Evolutionary conservation across 768 basidiomycete genomes (phyloP).

Genomic region (Panellus pusillus): DNA sequence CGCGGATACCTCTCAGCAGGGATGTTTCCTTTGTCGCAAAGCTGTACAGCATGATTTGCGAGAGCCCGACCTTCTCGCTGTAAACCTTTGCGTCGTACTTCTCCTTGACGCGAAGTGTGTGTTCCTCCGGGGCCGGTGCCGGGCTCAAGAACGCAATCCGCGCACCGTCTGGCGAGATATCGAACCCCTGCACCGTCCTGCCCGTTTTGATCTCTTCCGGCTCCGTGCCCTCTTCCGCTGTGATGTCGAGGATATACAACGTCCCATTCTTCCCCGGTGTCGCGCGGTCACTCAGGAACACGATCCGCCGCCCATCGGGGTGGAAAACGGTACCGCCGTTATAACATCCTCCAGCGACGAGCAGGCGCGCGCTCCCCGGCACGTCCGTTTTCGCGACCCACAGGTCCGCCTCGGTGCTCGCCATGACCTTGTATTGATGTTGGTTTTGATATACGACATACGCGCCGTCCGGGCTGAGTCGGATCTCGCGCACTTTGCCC

Average conservation of each 20-base stretch:
- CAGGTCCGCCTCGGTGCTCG: conserved; percentile 26
- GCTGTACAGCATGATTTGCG: conserved; percentile 27
- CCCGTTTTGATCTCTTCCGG: conserved; percentile 17
- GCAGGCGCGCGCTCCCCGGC: conserved; percentile 27
- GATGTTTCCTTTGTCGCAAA: conserved; percentile 26
- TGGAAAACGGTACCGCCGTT: conserved; percentile 33
- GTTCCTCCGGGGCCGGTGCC: conserved; percentile 20
- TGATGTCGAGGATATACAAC: conserved; percentile 23
- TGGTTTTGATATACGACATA: conserved; percentile 34
- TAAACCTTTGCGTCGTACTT: conserved; percentile 30
- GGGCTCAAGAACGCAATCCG: conserved; percentile 30
- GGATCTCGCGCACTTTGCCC: conserved; percentile 34
- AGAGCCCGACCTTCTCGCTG: conserved; percentile 24
- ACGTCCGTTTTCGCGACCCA: conserved; percentile 33
- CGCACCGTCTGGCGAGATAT: conserved; percentile 33
- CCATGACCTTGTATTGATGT: conserved; percentile 29
- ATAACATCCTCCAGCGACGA: conserved; percentile 30
- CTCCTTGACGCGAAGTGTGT: conserved; percentile 17
- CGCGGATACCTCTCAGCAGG: conserved; percentile 23
- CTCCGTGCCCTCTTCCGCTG: conserved; percentile 4
- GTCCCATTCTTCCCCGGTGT: conserved; percentile 28
- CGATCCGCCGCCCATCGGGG: conserved; percentile 28
- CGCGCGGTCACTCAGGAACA: conserved; percentile 33
- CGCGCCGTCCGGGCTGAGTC: conserved; percentile 32
- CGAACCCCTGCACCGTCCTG: conserved; percentile 30